These are phyloP conservation scores for Schizophyllum commune DNA, from an alignment of 1,284 basidiomycete species.

Conservation along the genomic window DNA sequence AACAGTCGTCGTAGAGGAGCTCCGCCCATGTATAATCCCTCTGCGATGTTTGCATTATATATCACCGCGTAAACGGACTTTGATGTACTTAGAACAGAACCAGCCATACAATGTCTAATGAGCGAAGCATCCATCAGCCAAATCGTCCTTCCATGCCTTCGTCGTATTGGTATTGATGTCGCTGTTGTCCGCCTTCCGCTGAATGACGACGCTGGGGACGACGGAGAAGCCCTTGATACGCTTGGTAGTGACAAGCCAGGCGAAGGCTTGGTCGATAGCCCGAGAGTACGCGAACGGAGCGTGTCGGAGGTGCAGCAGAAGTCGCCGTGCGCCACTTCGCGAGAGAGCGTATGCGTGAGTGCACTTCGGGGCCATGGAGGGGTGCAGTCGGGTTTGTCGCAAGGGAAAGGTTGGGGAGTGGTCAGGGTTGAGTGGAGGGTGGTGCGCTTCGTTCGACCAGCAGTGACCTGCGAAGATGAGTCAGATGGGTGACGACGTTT, in stretches of 20 bases:
- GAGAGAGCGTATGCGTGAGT: conserved; percentile 63
- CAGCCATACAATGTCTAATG: no score
- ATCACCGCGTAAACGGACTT: no score
- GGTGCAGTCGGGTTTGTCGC: conserved; percentile 31
- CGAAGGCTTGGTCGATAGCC: conserved; percentile 66
- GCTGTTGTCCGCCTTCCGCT: conserved; percentile 46
- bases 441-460: conserved; percentile 57
- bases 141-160: no score
- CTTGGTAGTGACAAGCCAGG: conserved; percentile 56
- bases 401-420: not conserved
- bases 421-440: conserved; percentile 21
- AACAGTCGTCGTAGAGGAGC: no score
- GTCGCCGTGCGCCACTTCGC: conserved; percentile 41
- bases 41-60: no score
- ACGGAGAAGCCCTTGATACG: conserved; percentile 51
- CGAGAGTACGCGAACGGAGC: conserved; percentile 70
- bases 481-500: conserved; percentile 2
- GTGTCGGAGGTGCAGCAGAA: conserved; percentile 46
- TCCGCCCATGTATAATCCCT: no score
- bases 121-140: no score
- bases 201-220: conserved; percentile 57
- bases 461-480: conserved; percentile 46
- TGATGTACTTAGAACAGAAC: no score
- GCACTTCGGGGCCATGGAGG: conserved; percentile 55
- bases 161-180: conserved; percentile 29